Evolutionary conservation across 2,329 filamentous ascomycete genomes (phyloP).

Genomic region (Hypoxylon sp.): DNA sequence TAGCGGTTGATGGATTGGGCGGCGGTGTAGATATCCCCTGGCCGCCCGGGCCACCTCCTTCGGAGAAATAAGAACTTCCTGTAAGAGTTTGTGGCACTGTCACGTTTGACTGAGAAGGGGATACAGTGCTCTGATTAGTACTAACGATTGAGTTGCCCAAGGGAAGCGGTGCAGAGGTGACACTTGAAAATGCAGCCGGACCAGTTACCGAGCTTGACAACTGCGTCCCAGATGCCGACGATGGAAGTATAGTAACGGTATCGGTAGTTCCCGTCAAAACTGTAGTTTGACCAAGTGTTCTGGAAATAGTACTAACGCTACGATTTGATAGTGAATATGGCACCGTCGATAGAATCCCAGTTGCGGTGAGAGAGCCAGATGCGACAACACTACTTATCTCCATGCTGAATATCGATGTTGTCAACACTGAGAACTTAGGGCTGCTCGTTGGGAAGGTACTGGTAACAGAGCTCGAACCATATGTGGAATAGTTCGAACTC

Average conservation of each 20-base stretch:
- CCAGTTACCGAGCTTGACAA: constrained; percentile 5
- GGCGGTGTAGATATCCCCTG: constrained; percentile 21
- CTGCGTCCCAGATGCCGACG: constrained; percentile 22
- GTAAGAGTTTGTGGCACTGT: constrained; percentile 16
- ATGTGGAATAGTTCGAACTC: constrained; percentile 19
- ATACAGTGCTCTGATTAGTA: constrained; percentile 5
- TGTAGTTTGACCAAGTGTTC: constrained; percentile 17
- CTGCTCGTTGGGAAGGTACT: constrained; percentile 30
- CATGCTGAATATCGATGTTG: constrained; percentile 34
- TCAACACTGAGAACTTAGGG: constrained; percentile 8
- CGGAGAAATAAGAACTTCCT: constrained; percentile 12
- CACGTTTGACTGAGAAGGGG: constrained; percentile 33
- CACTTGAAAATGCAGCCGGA: constrained; percentile 16
- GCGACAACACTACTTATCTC: constrained; percentile 47
- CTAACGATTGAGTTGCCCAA: constrained; percentile 23
- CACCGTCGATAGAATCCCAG: constrained; percentile 18
- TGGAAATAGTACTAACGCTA: constrained; percentile 21
- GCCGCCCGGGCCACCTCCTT: constrained; percentile 8
- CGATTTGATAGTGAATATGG: constrained; percentile 35
- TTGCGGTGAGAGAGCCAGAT: constrained; percentile 48
- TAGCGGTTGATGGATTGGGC: constrained; percentile 11
- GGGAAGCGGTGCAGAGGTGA: constrained; percentile 21
- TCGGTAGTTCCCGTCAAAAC: constrained; percentile 14
- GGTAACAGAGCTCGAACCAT: constrained; percentile 12
- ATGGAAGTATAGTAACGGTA: constrained; percentile 9